A percentile compares a stretch with the other conserved stretches of the same genome.
Conservation (phyloP, 768 basidiomycete genomes). For the Suillus ampliporus region DNA sequence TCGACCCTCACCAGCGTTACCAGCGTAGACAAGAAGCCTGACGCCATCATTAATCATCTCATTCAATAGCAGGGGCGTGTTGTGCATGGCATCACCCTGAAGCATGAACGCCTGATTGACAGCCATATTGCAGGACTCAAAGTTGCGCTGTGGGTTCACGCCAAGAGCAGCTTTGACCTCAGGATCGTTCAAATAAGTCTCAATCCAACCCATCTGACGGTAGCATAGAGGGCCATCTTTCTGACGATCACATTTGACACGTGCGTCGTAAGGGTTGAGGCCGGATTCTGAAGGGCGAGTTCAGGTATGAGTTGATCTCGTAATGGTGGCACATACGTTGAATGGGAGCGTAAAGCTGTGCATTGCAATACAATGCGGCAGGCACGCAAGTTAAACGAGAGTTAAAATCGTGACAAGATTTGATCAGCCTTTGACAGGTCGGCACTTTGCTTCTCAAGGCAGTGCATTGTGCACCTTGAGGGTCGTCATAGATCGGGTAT, state of each 20-base stretch:
- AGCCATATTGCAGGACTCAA: slow-evolving; percentile 76
- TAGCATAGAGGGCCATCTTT: slow-evolving; percentile 81
- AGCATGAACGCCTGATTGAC: slow-evolving; percentile 81
- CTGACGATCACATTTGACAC: slow-evolving; percentile 70
- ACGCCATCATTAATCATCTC: slow-evolving; percentile 85
- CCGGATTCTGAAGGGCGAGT: slow-evolving; percentile 55
- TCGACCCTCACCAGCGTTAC: slow-evolving; percentile 65
- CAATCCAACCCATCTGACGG: slow-evolving; percentile 84
- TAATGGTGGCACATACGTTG: slow-evolving; percentile 54
- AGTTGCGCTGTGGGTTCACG: slow-evolving; percentile 60
- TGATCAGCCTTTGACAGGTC: slow-evolving; percentile 74
- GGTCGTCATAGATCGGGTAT: slow-evolving; percentile 79
- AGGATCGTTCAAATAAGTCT: slow-evolving; percentile 83
- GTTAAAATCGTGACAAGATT: slow-evolving; percentile 68
- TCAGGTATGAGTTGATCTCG: background rate
- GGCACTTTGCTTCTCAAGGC: slow-evolving; percentile 68
- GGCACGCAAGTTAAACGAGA: slow-evolving; percentile 72
- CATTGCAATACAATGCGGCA: slow-evolving; percentile 80
- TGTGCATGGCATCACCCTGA: slow-evolving; percentile 88
- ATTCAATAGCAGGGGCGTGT: slow-evolving; percentile 78
- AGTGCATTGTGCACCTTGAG: slow-evolving; percentile 67
- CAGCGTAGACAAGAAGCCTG: slow-evolving; percentile 87
- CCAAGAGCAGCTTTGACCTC: slow-evolving; percentile 82
- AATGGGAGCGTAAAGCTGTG: slow-evolving; percentile 72
- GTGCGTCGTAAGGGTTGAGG: slow-evolving; percentile 89